Conservation (phyloP, 129 eudicot genomes). For the Artemisia annua region DNA sequence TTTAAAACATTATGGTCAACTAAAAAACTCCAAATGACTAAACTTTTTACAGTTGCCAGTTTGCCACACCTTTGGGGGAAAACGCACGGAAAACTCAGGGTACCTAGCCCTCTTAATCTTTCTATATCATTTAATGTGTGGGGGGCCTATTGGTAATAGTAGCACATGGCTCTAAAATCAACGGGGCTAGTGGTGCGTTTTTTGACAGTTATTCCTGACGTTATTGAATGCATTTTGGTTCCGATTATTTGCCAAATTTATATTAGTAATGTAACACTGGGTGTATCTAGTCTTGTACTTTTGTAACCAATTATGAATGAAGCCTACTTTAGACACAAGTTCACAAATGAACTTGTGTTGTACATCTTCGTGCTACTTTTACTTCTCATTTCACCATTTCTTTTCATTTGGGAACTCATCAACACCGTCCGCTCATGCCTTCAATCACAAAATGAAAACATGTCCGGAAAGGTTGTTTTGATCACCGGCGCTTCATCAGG, state of each 20-base stretch:
- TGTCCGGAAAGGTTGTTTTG: conserved; percentile 46
- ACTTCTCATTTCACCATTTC: conserved; percentile 23
- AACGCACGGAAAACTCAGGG: too few relatives aligned
- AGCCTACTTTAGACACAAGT: conserved; percentile 24
- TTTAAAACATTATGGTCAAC: too few relatives aligned
- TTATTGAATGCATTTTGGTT: too few relatives aligned
- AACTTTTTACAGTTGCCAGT: too few relatives aligned
- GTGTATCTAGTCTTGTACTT: neutral
- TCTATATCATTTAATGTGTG: too few relatives aligned
- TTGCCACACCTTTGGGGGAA: too few relatives aligned
- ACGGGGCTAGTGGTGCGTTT: too few relatives aligned
- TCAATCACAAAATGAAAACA: conserved; percentile 22
- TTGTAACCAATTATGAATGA: conserved; percentile 27
- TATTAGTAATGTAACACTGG: neutral
- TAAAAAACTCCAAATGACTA: too few relatives aligned
- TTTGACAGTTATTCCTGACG: too few relatives aligned
- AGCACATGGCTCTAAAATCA: too few relatives aligned
- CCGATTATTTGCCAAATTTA: neutral
- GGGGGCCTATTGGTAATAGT: too few relatives aligned
- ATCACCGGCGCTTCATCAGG: conserved; percentile 62
- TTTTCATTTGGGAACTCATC: conserved; percentile 31
- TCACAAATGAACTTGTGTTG: conserved; percentile 34
- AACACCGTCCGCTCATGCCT: conserved; percentile 10
- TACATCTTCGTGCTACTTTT: conserved; percentile 24
- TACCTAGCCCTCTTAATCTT: too few relatives aligned